phyloP scores from a whole-genome alignment of 176 grass and related monocot genomes.

The Puya raimondii region DNA sequence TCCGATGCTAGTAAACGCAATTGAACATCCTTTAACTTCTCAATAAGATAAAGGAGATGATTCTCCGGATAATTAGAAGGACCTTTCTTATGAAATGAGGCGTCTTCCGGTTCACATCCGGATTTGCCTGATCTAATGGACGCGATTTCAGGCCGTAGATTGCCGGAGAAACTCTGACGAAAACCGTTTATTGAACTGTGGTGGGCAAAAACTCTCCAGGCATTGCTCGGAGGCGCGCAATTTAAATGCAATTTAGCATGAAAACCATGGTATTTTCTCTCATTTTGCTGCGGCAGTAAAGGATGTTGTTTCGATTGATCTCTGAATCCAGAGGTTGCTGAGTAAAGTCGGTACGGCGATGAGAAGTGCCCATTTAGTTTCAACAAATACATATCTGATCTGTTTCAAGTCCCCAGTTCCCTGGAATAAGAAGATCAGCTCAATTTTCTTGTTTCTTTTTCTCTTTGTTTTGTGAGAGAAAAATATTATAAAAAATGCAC shows the following conservation, averaged over 20 bases:
- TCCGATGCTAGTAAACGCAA: constrained; percentile 20
- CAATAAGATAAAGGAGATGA: background rate
- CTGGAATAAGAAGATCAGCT: too few species aligned
- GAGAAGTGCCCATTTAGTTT: background rate
- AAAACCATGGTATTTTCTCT: background rate
- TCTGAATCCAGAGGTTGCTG: background rate
- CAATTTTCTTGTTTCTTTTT: too few species aligned
- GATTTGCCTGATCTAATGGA: background rate
- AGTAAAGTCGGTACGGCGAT: background rate
- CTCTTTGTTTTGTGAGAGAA: too few species aligned
- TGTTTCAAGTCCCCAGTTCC: background rate
- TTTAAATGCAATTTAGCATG: background rate
- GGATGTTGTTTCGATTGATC: too few species aligned
- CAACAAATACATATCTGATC: background rate
- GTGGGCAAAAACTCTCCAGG: background rate
- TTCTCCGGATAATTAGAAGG: background rate
- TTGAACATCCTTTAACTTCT: constrained; percentile 3
- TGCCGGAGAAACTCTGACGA: background rate
- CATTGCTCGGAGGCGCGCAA: background rate
- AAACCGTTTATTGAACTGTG: background rate
- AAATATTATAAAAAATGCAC: too few species aligned
- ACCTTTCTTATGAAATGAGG: background rate
- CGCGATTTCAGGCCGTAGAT: background rate
- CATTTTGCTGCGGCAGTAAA: background rate
- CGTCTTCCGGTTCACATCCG: background rate